These are phyloP conservation scores for Wickerhamiella australiensis DNA, from an alignment of 805 yeast species.

Conservation along the genomic window DNA sequence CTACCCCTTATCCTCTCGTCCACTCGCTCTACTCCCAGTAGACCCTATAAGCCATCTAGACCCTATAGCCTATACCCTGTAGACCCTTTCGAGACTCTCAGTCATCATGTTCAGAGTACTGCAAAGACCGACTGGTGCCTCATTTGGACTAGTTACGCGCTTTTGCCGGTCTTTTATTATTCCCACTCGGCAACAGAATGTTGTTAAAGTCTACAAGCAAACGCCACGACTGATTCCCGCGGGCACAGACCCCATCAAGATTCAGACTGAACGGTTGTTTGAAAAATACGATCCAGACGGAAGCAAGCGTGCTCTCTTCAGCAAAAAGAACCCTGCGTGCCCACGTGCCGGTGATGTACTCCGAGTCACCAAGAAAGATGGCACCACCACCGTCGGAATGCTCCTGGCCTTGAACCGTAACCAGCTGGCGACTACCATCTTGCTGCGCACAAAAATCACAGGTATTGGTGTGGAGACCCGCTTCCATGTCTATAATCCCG, in stretches of 20 bases:
- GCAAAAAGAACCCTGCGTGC: constrained; percentile 35
- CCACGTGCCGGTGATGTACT: constrained; percentile 75
- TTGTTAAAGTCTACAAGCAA: constrained; percentile 27
- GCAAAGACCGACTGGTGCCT: neutral
- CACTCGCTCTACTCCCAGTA: no score
- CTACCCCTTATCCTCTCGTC: no score
- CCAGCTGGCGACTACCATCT: constrained; percentile 59
- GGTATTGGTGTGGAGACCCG: constrained; percentile 79
- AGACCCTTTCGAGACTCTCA: no score
- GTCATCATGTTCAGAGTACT: neutral
- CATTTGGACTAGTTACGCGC: neutral
- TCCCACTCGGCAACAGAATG: constrained; percentile 35
- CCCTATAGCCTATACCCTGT: no score
- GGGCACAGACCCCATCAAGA: constrained; percentile 31
- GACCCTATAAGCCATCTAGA: no score
- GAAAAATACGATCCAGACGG: constrained; percentile 61
- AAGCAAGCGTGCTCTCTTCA: constrained; percentile 45
- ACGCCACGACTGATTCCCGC: constrained; percentile 26
- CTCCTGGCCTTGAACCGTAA: constrained; percentile 64
- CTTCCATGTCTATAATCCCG: constrained; percentile 70
- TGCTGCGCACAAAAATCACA: constrained; percentile 69
- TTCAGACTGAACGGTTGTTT: constrained; percentile 41
- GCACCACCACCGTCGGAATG: constrained; percentile 57
- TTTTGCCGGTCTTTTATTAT: constrained; percentile 20
- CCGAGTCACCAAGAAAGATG: constrained; percentile 54